Conservation (phyloP, 345 rosid genomes). For the Chamaenerion angustifolium region DNA sequence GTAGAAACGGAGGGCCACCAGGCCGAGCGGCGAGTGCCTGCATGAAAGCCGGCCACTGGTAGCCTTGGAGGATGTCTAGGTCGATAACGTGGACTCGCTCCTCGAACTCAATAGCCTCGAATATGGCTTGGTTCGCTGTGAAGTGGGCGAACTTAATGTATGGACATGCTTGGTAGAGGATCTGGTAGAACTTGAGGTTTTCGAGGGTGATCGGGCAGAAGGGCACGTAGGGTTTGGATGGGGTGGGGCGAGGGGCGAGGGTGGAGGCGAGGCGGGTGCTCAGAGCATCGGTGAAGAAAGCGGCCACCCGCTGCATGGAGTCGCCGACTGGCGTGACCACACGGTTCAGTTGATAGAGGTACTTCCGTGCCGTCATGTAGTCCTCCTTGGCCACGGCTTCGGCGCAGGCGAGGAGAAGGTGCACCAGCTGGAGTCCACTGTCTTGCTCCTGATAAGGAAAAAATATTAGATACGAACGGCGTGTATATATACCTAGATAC, state of each 20-base stretch:
- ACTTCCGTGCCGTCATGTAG: constrained; percentile 40
- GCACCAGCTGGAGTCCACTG: constrained; percentile 54
- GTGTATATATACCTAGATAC: too few relatives aligned
- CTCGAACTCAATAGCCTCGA: constrained; percentile 57
- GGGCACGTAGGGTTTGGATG: constrained; percentile 22
- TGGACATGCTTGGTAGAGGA: constrained; percentile 57
- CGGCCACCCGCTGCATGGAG: constrained; percentile 57
- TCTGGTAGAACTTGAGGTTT: constrained; percentile 45
- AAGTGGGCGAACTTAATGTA: constrained; percentile 58
- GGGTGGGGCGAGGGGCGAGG: constrained; percentile 24
- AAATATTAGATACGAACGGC: too few relatives aligned
- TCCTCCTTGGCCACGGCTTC: constrained; percentile 59
- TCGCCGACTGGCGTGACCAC: constrained; percentile 48
- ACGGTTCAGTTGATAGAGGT: constrained; percentile 46
- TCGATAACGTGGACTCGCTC: constrained; percentile 65
- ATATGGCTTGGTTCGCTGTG: constrained; percentile 61
- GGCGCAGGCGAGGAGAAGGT: constrained; percentile 58
- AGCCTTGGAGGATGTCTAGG: constrained; percentile 56
- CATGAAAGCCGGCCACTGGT: constrained; percentile 79
- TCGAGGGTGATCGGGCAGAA: constrained; percentile 42
- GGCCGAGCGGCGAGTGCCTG: constrained; percentile 58
- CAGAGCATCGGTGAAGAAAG: constrained; percentile 55
- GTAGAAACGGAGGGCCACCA: constrained; percentile 39
- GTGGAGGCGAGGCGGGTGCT: constrained; percentile 41
- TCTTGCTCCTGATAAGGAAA: constrained; percentile 34